These are phyloP conservation scores for Podospora bellae-mahoneyi DNA, from an alignment of 495 filamentous ascomycete species.

Conservation along the genomic window DNA sequence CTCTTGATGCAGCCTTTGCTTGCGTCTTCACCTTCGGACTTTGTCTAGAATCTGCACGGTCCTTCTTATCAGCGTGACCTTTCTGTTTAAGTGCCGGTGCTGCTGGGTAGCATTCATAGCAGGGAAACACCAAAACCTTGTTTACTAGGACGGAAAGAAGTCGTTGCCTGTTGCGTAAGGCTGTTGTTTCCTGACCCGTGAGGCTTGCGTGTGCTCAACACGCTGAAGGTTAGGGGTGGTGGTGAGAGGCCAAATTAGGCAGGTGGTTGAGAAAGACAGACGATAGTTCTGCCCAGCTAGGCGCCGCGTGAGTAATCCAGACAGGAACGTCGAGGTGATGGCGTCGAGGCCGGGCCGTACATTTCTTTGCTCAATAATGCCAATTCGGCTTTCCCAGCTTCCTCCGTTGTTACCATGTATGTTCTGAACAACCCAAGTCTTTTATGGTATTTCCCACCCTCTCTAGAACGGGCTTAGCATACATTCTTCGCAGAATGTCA, in stretches of 20 bases:
- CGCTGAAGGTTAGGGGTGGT: background rate
- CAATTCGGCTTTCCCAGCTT: too few relatives aligned
- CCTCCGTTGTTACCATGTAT: too few relatives aligned
- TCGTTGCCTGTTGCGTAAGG: background rate
- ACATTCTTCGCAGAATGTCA: too few relatives aligned
- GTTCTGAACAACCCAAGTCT: too few relatives aligned
- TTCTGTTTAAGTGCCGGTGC: background rate
- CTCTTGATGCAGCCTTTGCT: background rate
- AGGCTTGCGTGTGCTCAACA: background rate
- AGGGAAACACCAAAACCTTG: too few relatives aligned
- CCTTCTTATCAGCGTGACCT: background rate
- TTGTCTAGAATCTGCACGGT: background rate
- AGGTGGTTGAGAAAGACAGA: background rate
- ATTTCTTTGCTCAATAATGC: too few relatives aligned
- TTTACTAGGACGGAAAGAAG: background rate
- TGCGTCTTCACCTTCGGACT: background rate
- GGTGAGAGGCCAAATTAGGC: background rate
- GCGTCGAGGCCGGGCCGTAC: background rate
- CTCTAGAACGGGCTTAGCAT: too few relatives aligned
- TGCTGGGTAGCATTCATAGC: background rate
- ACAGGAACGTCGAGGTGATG: background rate
- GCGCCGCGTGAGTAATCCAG: background rate
- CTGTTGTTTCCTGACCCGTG: background rate
- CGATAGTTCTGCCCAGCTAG: background rate
- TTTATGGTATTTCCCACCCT: too few relatives aligned